These are phyloP conservation scores for Talaromyces sp. DNA, from an alignment of 2,329 filamentous ascomycete genomes.

Conservation along the genomic window DNA sequence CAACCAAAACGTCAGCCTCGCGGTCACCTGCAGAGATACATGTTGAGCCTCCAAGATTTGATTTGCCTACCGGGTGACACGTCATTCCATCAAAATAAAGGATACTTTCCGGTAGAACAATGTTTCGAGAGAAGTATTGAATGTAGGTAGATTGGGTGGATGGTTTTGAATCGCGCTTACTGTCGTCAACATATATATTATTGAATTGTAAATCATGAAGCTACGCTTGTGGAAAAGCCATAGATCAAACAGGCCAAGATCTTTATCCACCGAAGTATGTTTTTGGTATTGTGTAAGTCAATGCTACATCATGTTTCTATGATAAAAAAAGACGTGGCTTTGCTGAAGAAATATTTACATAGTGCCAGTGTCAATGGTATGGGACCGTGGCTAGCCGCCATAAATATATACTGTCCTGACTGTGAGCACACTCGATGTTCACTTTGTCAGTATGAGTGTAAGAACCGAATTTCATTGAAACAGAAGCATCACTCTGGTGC, in stretches of 20 bases:
- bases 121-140: background rate
- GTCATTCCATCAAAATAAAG: background rate
- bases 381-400: background rate
- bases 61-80: background rate
- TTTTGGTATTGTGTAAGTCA: background rate
- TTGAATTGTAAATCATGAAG: background rate
- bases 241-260: background rate
- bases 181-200: background rate
- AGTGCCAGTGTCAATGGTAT: background rate
- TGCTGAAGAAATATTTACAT: background rate
- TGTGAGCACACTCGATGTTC: background rate
- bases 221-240: background rate
- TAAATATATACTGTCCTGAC: no score
- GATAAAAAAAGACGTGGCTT: background rate
- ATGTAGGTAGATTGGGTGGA: background rate
- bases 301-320: accelerated
- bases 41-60: background rate
- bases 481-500: background rate
- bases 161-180: background rate
- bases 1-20: background rate
- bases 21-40: background rate
- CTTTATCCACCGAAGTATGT: background rate
- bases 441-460: background rate
- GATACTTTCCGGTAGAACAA: no score
- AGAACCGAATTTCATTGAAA: background rate